phyloP scores from a whole-genome alignment of 176 grass and related monocot species.

The Zoysia pacifica region DNA sequence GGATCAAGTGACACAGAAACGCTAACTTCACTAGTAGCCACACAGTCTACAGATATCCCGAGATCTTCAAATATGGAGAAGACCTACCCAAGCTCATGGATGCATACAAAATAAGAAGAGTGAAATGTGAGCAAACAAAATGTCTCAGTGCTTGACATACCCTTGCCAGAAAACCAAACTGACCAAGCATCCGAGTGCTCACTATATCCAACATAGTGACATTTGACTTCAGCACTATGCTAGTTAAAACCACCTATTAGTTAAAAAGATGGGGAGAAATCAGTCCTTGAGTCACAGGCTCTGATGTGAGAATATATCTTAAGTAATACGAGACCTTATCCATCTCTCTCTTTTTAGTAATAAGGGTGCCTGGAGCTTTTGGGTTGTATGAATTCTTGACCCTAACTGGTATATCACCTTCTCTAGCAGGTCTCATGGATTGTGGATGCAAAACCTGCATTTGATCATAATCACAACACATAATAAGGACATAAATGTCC shows the following conservation, averaged over 20 bases:
- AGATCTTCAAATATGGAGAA: conserved; percentile 97
- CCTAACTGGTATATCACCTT: conserved; percentile 90
- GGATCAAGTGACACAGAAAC: conserved; percentile 92
- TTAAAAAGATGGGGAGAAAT: conserved; percentile 16
- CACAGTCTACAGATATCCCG: conserved; percentile 90
- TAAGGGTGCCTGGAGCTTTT: conserved; percentile 89
- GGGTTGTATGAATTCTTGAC: conserved; percentile 98
- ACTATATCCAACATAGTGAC: conserved; percentile 95
- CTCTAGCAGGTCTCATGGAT: conserved; percentile 93
- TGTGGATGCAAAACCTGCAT: conserved; percentile 88
- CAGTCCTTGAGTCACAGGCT: neutral
- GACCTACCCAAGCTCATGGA: conserved; percentile 54
- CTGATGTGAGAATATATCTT: neutral
- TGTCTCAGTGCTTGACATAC: conserved; percentile 30
- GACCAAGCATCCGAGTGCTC: conserved; percentile 96
- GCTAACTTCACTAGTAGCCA: conserved; percentile 96
- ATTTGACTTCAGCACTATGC: conserved; percentile 97
- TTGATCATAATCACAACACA: conserved; percentile 5
- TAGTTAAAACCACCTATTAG: conserved; percentile 76
- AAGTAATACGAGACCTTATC: conserved; percentile 57
- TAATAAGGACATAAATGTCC: neutral
- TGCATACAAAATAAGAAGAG: neutral
- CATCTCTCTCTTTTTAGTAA: conserved; percentile 88
- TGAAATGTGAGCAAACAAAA: conserved; percentile 11
- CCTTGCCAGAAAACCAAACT: conserved; percentile 94